Conservation (phyloP, 106 monocot species). For the Apostasia ramifera region DNA sequence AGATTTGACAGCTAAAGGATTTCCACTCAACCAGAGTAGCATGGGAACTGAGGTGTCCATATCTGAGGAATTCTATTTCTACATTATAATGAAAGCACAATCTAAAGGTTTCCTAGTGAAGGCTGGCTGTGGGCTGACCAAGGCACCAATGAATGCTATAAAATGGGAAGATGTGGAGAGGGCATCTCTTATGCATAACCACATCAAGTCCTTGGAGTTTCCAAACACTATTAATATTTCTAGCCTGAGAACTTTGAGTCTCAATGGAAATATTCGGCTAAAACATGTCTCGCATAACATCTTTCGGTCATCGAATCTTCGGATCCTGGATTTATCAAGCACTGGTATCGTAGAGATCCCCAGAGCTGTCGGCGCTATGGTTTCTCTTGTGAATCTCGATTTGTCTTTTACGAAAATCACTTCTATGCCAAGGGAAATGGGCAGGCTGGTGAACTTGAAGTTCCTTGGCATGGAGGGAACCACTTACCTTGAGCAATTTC, state of each 20-base stretch:
- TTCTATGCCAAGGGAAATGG: constrained; percentile 5
- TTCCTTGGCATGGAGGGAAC: constrained; percentile 4
- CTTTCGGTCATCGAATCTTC: neutral
- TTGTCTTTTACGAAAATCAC: constrained; percentile 7
- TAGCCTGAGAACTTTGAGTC: neutral
- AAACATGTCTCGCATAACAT: neutral
- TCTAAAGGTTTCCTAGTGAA: neutral
- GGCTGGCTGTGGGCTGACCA: neutral
- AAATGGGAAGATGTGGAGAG: neutral
- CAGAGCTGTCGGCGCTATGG: neutral
- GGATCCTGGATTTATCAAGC: constrained; percentile 11
- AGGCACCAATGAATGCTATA: neutral
- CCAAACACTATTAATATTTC: neutral
- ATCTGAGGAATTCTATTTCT: neutral
- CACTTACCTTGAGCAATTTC: neutral
- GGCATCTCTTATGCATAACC: neutral
- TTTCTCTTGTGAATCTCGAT: constrained; percentile 3
- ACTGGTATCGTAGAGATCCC: constrained; percentile 9
- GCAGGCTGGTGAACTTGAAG: constrained; percentile 5
- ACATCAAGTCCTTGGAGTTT: neutral
- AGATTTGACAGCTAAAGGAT: neutral
- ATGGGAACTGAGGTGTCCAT: constrained; percentile 5
- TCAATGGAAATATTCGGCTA: neutral
- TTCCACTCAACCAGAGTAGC: neutral
- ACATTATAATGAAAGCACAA: neutral